Percentiles rank a stretch among this genome's conserved stretches.
Evolutionary conservation across 2,329 filamentous ascomycete species (phyloP).

Genomic region (Thelonectria olida): DNA sequence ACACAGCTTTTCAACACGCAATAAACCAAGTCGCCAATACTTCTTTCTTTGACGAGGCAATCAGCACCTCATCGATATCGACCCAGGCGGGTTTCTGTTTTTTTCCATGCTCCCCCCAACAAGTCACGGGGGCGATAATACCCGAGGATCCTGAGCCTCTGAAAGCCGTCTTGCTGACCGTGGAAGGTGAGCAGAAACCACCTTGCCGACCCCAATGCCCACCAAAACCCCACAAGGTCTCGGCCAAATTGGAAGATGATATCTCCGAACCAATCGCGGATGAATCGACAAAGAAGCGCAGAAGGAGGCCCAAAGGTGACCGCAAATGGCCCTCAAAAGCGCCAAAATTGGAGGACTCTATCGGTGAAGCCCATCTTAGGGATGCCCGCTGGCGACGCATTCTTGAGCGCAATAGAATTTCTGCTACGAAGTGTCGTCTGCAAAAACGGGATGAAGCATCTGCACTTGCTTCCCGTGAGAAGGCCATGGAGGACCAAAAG

Average conservation of each 20-base stretch:
- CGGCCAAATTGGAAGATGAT: too few species aligned
- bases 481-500: slow-evolving; percentile 42
- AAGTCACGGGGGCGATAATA: slow-evolving; percentile 11
- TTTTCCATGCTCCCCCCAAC: slow-evolving; percentile 7
- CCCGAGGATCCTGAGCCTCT: slow-evolving; percentile 7
- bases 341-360: slow-evolving; percentile 25
- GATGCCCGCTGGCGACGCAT: slow-evolving; percentile 38
- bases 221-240: slow-evolving; percentile 23
- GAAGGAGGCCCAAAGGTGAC: slow-evolving; percentile 36
- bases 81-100: too few species aligned
- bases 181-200: slow-evolving; percentile 24
- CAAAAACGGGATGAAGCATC: slow-evolving; percentile 44
- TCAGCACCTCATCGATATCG: slow-evolving; percentile 28
- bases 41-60: slow-evolving; percentile 41
- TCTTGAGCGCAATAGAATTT: slow-evolving; percentile 44
- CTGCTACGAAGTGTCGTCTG: slow-evolving; percentile 44
- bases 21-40: slow-evolving; percentile 30
- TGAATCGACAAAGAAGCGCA: slow-evolving; percentile 34
- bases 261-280: not conserved
- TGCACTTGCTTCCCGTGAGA: slow-evolving; percentile 40
- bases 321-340: slow-evolving; percentile 20
- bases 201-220: slow-evolving; percentile 11
- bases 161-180: not conserved
- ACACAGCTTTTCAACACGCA: too few species aligned
- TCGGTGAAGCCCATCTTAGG: slow-evolving; percentile 34